Evolutionary conservation across 208 protist genomes (phyloP).

Genomic region (Trypanosoma boissoni): DNA sequence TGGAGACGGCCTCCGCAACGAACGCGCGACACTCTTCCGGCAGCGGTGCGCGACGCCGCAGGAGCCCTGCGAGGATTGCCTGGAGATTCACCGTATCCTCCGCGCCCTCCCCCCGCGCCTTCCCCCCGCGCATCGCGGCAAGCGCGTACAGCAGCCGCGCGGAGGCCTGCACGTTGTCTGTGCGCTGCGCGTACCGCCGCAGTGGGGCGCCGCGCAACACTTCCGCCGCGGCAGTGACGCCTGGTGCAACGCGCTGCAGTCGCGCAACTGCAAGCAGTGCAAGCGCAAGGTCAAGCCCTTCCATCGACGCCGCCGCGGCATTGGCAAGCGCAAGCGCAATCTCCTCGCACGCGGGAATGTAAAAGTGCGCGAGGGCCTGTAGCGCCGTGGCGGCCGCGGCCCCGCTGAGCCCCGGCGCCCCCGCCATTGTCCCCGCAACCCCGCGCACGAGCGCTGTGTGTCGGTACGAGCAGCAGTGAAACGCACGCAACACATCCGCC

Average conservation of each 20-base stretch:
- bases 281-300: constrained; percentile 22
- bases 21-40: constrained; percentile 17
- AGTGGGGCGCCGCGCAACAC: constrained; percentile 18
- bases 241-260: constrained; percentile 19
- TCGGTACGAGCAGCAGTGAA: constrained; percentile 49
- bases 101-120: neutral
- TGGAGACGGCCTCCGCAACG: constrained; percentile 17
- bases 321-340: constrained; percentile 18
- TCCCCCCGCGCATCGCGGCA: constrained; percentile 15
- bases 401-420: constrained; percentile 4
- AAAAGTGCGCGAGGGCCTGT: constrained; percentile 26
- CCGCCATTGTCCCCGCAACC: constrained; percentile 33
- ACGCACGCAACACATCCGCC: constrained; percentile 32
- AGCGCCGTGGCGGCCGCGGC: constrained; percentile 15
- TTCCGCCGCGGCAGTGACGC: constrained; percentile 1
- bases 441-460: constrained; percentile 46
- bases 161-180: constrained; percentile 14
- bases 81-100: constrained; percentile 8
- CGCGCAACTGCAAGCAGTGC: constrained; percentile 13
- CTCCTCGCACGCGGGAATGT: constrained; percentile 15
- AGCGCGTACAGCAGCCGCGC: constrained; percentile 22
- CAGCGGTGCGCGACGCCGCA: neutral
- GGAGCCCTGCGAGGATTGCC: constrained; percentile 3
- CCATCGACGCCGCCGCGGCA: constrained; percentile 1
- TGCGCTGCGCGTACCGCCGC: constrained; percentile 9